Base-by-base conservation (phyloP, 345 rosid species). In the Brassica carinata region DNA sequence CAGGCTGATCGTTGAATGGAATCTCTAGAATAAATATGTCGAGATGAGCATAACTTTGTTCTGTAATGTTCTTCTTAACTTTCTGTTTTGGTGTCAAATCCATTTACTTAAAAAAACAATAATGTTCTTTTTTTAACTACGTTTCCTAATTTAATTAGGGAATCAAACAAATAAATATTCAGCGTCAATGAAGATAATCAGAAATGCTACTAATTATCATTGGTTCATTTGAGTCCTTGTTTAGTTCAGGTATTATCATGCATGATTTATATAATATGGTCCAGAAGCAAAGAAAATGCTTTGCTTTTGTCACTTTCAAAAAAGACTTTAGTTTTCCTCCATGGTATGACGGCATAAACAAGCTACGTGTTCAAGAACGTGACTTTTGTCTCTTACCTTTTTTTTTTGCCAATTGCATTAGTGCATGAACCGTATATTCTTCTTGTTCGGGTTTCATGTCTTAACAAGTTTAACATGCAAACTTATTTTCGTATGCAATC, bases 1-100 rank as follows among this genome's bases (percentile, higher is more conserved):
- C 74, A 67, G 68, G 63, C 64, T 73, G 38, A 31, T 79, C 69
- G 45, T 79, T 79, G 74, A 53, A 79, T 43, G 63, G 82, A 78
- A 78, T 72, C 77, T 78, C 67, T 26, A 71, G 72, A 79, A 79
- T 59, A 79, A 67, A 67, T 73, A 61, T 73, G 74, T 79, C 40
- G 73, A 69, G 43, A 10, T 73, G 74, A 73, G 82, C 78, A 79
- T 79, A 79, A 79, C 69, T 73, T 73, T 79, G 78, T 67, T 67
- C 78, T 79, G 38, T 31, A 73, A 79, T 79, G 57, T 73, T 79
- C 78, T 66, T 67, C 64, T 61, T 61, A 79, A 33, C 82, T 79
- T 80, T 80, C 59, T 68, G 45, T 74, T 74, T 80, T 74, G 83
- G 75, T 80, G 83, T 80, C 83, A 74, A 74, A 80, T 80, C 83